These are phyloP conservation scores for Gynochthodes officinalis DNA, from an alignment of 257 asterid species.

Conservation along the genomic window DNA sequence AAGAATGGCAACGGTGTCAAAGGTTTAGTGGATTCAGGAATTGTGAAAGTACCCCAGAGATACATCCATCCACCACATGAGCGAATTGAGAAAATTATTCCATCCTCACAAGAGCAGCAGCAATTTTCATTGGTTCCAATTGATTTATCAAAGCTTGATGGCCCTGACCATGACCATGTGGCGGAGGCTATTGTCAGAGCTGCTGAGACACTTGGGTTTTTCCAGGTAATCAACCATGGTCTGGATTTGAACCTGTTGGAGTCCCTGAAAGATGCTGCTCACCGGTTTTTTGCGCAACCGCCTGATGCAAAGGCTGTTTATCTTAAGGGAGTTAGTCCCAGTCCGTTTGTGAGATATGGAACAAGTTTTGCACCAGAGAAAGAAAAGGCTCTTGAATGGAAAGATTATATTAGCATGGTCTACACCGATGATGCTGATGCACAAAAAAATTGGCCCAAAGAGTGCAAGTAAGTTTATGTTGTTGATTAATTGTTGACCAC, in stretches of 20 bases:
- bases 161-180: background rate
- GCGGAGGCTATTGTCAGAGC: background rate
- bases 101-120: background rate
- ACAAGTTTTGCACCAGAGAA: slow-evolving; percentile 35
- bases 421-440: slow-evolving; percentile 21
- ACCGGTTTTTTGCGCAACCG: slow-evolving; percentile 23
- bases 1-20: background rate
- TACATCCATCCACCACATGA: slow-evolving; percentile 10
- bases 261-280: slow-evolving; percentile 24
- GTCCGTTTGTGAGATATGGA: slow-evolving; percentile 30
- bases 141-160: slow-evolving; percentile 14
- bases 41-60: slow-evolving; percentile 10
- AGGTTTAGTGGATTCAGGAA: slow-evolving; percentile 16
- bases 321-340: slow-evolving; percentile 25
- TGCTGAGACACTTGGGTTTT: slow-evolving; percentile 2
- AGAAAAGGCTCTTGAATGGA: slow-evolving; percentile 39
- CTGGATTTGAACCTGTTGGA: slow-evolving; percentile 21
- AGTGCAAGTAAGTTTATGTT: slow-evolving; percentile 1
- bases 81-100: background rate
- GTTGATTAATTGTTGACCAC: no score
- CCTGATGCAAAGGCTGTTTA: slow-evolving; percentile 30
- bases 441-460: background rate
- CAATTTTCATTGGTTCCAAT: background rate
- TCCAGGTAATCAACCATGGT: slow-evolving; percentile 23
- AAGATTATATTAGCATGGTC: slow-evolving; percentile 32